A percentile compares a stretch with the other conserved stretches of the same genome.
Conservation (phyloP, 1,284 basidiomycete genomes). For the Coniferiporia weirii region DNA sequence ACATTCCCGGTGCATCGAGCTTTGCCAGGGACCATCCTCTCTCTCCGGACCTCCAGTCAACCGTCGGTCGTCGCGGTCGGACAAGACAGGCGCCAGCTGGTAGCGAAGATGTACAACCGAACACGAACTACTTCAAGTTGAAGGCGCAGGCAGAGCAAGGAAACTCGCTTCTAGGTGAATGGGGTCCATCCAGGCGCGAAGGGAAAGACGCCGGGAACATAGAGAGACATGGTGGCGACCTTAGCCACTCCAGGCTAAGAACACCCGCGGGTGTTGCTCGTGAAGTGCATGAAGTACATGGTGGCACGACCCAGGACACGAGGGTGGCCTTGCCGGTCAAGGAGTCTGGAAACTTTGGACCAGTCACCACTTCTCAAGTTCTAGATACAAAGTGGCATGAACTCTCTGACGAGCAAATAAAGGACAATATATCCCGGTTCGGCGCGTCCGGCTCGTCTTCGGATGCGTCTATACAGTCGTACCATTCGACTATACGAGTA, state of each 20-base stretch:
- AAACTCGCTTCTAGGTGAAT: conserved; percentile 5
- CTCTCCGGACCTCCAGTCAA: conserved; percentile 10
- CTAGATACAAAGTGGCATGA: conserved; percentile 65
- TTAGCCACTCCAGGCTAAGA: background rate
- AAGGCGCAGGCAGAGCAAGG: conserved; percentile 17
- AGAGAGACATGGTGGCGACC: background rate
- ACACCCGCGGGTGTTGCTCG: background rate
- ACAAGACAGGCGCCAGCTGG: background rate
- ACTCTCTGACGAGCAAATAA: conserved; percentile 65
- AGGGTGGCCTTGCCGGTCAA: conserved; percentile 3
- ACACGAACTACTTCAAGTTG: conserved; percentile 15
- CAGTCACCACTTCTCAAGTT: conserved; percentile 38
- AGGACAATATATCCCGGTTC: conserved; percentile 49
- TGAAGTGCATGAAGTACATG: background rate
- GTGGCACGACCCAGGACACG: background rate
- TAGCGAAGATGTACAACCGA: conserved; percentile 9
- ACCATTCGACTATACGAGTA: conserved; percentile 60
- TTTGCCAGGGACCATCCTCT: conserved; percentile 10
- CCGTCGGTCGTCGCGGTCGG: conserved; percentile 9
- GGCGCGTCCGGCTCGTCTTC: conserved; percentile 38
- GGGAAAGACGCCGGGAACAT: background rate
- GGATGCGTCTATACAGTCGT: conserved; percentile 48
- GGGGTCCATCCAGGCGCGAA: conserved; percentile 7
- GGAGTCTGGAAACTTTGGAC: conserved; percentile 18
- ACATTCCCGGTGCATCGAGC: background rate